phyloP scores from a whole-genome alignment of 176 grass and related monocot species.

The Rhynchospora breviuscula region DNA sequence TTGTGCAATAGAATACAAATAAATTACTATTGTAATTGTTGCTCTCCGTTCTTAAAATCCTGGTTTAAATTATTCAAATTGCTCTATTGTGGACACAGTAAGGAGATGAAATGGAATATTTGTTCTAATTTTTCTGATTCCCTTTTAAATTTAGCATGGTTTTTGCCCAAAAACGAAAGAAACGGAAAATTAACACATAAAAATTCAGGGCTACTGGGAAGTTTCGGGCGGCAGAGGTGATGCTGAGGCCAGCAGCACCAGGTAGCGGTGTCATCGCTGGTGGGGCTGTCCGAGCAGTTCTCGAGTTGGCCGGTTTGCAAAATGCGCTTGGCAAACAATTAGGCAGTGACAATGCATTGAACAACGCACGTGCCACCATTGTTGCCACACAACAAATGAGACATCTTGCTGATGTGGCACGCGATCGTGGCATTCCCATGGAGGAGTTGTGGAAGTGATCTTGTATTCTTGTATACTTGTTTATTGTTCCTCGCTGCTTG shows the following conservation, averaged over 20 bases:
- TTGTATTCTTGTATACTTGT: neutral
- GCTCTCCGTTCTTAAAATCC: neutral
- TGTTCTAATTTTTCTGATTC: neutral
- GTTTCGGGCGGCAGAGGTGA: constrained; percentile 72
- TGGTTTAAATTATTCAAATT: neutral
- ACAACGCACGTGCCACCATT: constrained; percentile 80
- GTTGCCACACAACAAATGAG: constrained; percentile 68
- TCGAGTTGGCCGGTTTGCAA: constrained; percentile 85
- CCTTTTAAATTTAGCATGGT: neutral
- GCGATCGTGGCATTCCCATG: constrained; percentile 66
- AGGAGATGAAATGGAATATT: neutral
- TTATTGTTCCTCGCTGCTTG: neutral
- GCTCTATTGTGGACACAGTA: neutral
- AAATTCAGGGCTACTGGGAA: constrained; percentile 56
- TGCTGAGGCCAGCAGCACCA: constrained; percentile 84
- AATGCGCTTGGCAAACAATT: constrained; percentile 90
- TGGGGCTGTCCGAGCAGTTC: constrained; percentile 64
- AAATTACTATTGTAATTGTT: neutral
- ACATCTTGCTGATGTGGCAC: constrained; percentile 52
- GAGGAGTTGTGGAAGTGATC: constrained; percentile 87
- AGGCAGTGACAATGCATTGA: constrained; percentile 67
- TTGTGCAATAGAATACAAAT: neutral
- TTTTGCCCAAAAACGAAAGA: neutral
- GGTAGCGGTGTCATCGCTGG: constrained; percentile 77
- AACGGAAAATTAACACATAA: neutral